These are phyloP conservation scores for Scheffersomyces ergatensis DNA, from an alignment of 805 yeast species.

Conservation along the genomic window DNA sequence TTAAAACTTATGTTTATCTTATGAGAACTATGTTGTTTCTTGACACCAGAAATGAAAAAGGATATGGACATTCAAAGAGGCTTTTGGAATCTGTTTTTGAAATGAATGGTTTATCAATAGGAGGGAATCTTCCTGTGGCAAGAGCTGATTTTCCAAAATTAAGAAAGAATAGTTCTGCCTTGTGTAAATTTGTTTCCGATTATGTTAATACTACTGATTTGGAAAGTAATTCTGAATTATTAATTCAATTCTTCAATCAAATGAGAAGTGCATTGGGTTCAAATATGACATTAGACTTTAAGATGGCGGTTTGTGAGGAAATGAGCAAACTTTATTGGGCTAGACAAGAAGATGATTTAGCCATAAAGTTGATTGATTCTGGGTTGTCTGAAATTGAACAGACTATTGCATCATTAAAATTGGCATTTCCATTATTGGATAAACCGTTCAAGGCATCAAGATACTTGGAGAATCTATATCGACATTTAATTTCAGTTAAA, in stretches of 20 bases:
- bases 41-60: conserved; percentile 12
- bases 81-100: conserved; percentile 27
- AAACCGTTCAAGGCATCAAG: conserved; percentile 13
- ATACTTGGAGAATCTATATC: conserved; percentile 15
- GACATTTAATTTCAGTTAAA: conserved; percentile 15
- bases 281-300: conserved; percentile 11
- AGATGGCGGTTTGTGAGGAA: conserved; percentile 21
- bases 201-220: conserved; percentile 16
- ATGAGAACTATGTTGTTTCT: conserved; percentile 24
- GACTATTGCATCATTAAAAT: conserved; percentile 10
- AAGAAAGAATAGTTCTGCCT: conserved; percentile 13
- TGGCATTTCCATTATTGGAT: conserved; percentile 17
- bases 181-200: conserved; percentile 24
- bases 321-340: conserved; percentile 27
- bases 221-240: conserved; percentile 18
- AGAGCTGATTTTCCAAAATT: conserved; percentile 7
- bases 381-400: conserved; percentile 23
- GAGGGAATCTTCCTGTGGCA: conserved; percentile 1
- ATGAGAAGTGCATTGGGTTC: conserved; percentile 12
- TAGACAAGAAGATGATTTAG: conserved; percentile 19
- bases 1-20: conserved; percentile 28
- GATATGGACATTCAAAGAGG: conserved; percentile 11
- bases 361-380: conserved; percentile 19
- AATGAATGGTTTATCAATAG: conserved; percentile 23
- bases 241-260: conserved; percentile 27